Base-by-base conservation (phyloP, 192 early-diverging fungal species). In the Paraglomus brasilianum region DNA sequence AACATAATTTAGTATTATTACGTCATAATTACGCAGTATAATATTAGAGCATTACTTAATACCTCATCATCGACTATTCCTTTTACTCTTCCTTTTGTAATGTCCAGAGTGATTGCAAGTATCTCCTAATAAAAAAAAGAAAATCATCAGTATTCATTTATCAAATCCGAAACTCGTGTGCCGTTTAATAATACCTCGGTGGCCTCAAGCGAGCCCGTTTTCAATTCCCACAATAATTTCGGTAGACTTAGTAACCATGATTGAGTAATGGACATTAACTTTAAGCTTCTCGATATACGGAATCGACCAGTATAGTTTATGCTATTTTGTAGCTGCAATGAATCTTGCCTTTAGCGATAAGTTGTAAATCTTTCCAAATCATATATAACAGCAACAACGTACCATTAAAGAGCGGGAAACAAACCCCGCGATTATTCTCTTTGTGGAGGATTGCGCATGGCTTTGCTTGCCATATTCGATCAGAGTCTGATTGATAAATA, bases 221-320 rank as follows among this genome's bases (percentile, higher is more conserved):
- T 81, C 0, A 86, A 61, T 36, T 86, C 80, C 76, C 78, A 83
- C 44, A 86, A 51, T 50, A 83, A 50, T 57, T 80, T 83, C 21
- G 84, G 84, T 7, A 86, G 59, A 42, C 69, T 75, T 57, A 79
- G 43, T 15, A 80, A n/a, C 73, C 80, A 82, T 14, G 53, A 24
- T 9, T 71, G 48, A 10, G 83, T 60, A 0, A 67, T 60, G 6
- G 57, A 53, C 1, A 79, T 71, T 38, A 78, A 46, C 36, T 24
- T 11, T 17, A 64, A 42, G 42, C 49, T 46, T 21, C 58, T 11
- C 21, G 15, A 40, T 51, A 81, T 52, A 44, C 51, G 22, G 74
- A 83, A 73, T 68, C 57, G 11, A 68, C 66, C 72, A 68, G 70
- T 71, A 69, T 73, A 70, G 40, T 79, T 59, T 59, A 71, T 13